Evolutionary conservation across 148 eudicot genomes (phyloP).

Genomic region (Tetragonia tetragonoides): DNA sequence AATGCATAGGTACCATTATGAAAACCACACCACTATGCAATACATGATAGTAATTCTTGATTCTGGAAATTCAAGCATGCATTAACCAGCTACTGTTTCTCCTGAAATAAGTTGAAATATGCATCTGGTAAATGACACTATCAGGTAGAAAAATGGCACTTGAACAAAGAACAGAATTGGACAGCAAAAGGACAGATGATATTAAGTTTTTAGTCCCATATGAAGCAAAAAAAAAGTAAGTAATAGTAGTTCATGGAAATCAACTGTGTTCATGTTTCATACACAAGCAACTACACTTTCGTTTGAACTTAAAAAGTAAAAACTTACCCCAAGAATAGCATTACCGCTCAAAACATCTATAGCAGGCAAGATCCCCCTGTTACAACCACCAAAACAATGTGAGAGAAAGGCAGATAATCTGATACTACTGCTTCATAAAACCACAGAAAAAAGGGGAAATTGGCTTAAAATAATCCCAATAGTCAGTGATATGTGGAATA

Average conservation of each 20-base stretch:
- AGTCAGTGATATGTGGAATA: background rate
- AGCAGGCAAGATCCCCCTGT: slow-evolving; percentile 92
- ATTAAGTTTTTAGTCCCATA: background rate
- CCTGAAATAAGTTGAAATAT: background rate
- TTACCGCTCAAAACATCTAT: slow-evolving; percentile 44
- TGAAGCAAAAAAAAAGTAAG: background rate
- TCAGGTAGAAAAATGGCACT: background rate
- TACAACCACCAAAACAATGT: slow-evolving; percentile 12
- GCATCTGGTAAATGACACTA: background rate
- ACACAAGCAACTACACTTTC: background rate
- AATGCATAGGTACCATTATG: background rate
- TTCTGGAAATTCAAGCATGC: background rate
- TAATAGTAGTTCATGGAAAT: background rate
- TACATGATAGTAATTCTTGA: background rate
- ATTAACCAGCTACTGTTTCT: background rate
- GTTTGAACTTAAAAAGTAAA: background rate
- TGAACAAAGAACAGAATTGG: background rate
- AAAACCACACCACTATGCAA: background rate
- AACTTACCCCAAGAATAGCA: slow-evolving; percentile 67
- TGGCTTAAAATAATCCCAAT: background rate
- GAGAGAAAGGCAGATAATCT: background rate
- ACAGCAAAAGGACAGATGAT: background rate
- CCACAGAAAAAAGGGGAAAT: background rate
- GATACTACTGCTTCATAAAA: background rate
- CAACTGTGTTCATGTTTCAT: background rate